Conservation (phyloP, 306 rosid species). For the Corylus americana region DNA sequence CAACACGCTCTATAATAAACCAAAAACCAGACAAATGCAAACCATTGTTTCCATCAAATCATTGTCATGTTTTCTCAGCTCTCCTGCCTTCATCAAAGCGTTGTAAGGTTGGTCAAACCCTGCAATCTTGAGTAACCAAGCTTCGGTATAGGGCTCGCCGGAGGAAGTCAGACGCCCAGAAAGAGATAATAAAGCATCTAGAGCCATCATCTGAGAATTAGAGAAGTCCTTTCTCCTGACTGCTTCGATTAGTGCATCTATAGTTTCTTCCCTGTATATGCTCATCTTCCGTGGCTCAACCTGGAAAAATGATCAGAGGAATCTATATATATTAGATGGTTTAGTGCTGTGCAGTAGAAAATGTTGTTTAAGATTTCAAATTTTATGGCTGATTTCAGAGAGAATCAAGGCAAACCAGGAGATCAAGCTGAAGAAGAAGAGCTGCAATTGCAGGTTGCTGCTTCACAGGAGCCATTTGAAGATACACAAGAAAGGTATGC, state of each 20-base stretch:
- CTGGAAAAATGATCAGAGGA: conserved; percentile 41
- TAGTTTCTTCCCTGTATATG: conserved; percentile 89
- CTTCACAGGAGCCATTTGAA: conserved; percentile 94
- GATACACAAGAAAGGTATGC: conserved; percentile 87
- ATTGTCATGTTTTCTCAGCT: conserved; percentile 40
- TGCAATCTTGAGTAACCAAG: conserved; percentile 82
- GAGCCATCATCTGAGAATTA: conserved; percentile 62
- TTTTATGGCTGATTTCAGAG: conserved; percentile 5
- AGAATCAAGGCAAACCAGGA: conserved; percentile 57
- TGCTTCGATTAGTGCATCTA: conserved; percentile 76
- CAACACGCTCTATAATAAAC: conserved; percentile 24
- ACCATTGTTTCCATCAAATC: conserved; percentile 70
- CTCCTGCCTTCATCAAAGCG: conserved; percentile 65
- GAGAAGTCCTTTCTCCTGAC: conserved; percentile 68
- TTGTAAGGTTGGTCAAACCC: conserved; percentile 83
- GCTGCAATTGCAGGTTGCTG: conserved; percentile 69
- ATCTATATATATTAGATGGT: conserved; percentile 5
- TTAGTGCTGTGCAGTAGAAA: background rate
- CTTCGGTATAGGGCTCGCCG: conserved; percentile 72
- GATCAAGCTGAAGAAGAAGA: conserved; percentile 97
- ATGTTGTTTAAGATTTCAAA: conserved; percentile 4
- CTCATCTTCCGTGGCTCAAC: conserved; percentile 93
- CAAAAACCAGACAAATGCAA: conserved; percentile 23
- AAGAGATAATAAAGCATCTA: conserved; percentile 69
- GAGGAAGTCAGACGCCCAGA: conserved; percentile 68